Base-by-base conservation (phyloP, 108 stramenopile genomes). In the Skeletonema grethae region DNA sequence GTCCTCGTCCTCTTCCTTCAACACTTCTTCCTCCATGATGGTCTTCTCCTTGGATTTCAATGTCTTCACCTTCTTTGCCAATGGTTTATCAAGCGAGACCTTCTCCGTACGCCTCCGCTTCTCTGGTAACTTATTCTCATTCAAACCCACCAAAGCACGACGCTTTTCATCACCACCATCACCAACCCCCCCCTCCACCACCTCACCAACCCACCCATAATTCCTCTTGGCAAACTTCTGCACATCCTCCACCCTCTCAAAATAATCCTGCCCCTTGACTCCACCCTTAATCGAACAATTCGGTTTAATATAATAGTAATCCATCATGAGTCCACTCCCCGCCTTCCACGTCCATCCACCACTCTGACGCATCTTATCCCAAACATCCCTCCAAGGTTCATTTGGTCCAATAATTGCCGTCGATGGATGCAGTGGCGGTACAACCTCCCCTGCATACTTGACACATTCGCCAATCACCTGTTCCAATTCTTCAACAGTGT, bases 301-400 rank as follows among this genome's bases (percentile, higher is more conserved):
- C 18, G 79, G 79, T 29, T 76, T 76, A 24, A 80, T 65, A 46
- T 80, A 80, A 57, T 56, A 76, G 29, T 80, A 80, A 65, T 76
- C 79, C 46, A 64, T 30, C 74, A 80, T 76, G 24, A 80, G 28
- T 63, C 79, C 79, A 24, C 25, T 35, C 9, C 79, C 79, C 20
- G 31, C 9, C 57, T 70, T 69, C 79, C 79, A 80, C 2, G 69
- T 65, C 79, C 79, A 80, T 48, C 50, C 74, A 12, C 69, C 74
- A 22, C 69, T 60, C 6, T 31, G 8, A 39, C 65, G 77, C 68
- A 78, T 63, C 15, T 38, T 66, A 31, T 55, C 65, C 77, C 77
- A 78, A 32, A 62, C 77, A 38, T 18, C 55, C 35, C 60, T 61
- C 77, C 77, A 78, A 4, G 58, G 38, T 31, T 57, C 64, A 48